phyloP scores from a whole-genome alignment of 106 monocot species.

The Alisma plantagoaquatica region DNA sequence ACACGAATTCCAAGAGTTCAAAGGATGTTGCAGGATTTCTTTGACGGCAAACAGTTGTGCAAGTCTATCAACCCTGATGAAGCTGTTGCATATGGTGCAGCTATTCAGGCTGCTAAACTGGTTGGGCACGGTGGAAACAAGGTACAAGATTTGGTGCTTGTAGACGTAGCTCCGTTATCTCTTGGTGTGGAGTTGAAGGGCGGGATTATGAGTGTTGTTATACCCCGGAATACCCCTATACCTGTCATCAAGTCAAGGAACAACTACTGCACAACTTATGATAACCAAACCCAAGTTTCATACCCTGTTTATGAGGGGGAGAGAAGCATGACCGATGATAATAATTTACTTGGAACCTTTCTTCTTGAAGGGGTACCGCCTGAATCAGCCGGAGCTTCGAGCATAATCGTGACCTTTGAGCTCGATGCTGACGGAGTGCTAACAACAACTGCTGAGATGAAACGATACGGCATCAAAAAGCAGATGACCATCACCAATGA shows the following conservation, averaged over 20 bases:
- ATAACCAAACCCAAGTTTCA: conserved; percentile 38
- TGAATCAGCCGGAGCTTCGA: conserved; percentile 38
- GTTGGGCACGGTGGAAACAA: conserved; percentile 22
- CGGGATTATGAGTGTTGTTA: background rate
- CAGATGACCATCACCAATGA: conserved; percentile 14
- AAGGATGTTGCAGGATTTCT: conserved; percentile 29
- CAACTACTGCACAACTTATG: conserved; percentile 35
- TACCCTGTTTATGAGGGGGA: conserved; percentile 44
- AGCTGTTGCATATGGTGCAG: conserved; percentile 11
- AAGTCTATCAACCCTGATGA: conserved; percentile 12
- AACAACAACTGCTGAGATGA: conserved; percentile 49
- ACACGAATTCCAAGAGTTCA: conserved; percentile 32
- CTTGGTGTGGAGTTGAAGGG: background rate
- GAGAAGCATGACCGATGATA: conserved; percentile 6
- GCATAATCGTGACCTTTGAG: conserved; percentile 48
- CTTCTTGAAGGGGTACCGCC: too few relatives aligned
- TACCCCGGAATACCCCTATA: conserved; percentile 46
- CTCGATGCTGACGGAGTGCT: conserved; percentile 61
- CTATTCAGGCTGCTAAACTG: conserved; percentile 11
- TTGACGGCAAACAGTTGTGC: conserved; percentile 31
- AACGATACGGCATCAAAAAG: conserved; percentile 30
- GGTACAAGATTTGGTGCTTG: conserved; percentile 32
- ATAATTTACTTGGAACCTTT: conserved; percentile 28
- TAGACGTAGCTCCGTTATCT: conserved; percentile 21
- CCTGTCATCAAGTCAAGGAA: conserved; percentile 53